Evolutionary conservation across 768 basidiomycete genomes (phyloP).

Genomic region (Rhodotorula babjevae): DNA sequence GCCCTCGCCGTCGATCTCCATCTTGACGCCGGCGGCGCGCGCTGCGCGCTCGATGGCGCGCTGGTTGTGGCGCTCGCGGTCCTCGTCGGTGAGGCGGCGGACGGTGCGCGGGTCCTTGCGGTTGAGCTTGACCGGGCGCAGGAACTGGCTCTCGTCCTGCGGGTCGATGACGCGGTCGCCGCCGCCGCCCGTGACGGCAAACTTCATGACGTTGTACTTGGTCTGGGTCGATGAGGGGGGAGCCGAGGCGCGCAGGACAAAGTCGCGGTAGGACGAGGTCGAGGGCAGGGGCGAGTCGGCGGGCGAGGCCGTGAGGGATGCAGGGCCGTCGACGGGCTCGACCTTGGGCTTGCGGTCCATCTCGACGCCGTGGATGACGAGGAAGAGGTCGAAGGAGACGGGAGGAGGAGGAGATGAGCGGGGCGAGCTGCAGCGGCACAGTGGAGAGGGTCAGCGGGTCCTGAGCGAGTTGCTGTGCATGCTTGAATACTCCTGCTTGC

Average conservation of each 20-base stretch:
- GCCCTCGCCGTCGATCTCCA: conserved; percentile 18
- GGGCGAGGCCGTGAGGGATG: background rate
- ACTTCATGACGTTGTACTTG: conserved; percentile 91
- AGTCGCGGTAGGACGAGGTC: conserved; percentile 18
- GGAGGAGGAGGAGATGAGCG: background rate
- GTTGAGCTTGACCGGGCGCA: conserved; percentile 75
- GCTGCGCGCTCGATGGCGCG: conserved; percentile 17
- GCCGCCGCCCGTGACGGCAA: conserved; percentile 50
- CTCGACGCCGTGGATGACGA: background rate
- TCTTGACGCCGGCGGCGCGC: background rate
- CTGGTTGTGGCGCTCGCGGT: conserved; percentile 26
- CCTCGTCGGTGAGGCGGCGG: conserved; percentile 34
- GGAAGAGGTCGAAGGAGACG: background rate
- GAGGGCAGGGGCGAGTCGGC: conserved; percentile 2
- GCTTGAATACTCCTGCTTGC: no score
- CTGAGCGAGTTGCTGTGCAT: no score
- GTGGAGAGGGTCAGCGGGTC: background rate
- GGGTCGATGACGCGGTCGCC: conserved; percentile 56
- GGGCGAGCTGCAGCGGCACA: background rate
- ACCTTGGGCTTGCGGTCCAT: conserved; percentile 17
- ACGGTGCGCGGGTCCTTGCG: conserved; percentile 64
- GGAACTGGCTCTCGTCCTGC: conserved; percentile 66
- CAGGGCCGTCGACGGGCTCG: background rate
- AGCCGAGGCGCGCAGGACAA: conserved; percentile 16
- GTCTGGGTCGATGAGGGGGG: conserved; percentile 52